Evolutionary conservation across 2,329 filamentous ascomycete genomes (phyloP), one percentile per base, ranked within the genome.

Genomic region (Gliomastix tumulicola): DNA sequence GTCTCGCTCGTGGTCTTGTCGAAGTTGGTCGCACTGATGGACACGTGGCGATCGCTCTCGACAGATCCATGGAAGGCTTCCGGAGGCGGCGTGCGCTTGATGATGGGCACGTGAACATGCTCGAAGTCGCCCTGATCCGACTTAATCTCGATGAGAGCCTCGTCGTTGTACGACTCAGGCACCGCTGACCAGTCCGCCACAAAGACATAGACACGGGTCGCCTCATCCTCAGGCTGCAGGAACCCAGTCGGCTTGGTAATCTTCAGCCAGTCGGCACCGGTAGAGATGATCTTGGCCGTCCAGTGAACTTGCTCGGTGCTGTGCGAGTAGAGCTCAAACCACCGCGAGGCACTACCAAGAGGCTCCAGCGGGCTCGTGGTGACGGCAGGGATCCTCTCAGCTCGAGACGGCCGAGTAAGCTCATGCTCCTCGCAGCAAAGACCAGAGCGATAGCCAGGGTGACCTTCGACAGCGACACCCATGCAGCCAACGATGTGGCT

Each of bases 401-500:
- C 51, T 25, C 43, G 57, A 35, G 44, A 68, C 46, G 50, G 70
- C 59, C 50, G 69, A 44, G 52, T 69, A 51, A 51, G 67, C 7
- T 79, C 64, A 3, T 70, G 69, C n/a, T 74, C 76, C 43, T 79
- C 76, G 37, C 67, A 73, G 9, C 65, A 55, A 1, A 49, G 40
- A 0, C 60, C 60, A 0, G 57, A 53, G 0, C 59, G 45, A 1
- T 76, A 77, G 2, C 77, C 81, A 43, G 84, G 83, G 41, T 68
- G 72, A 2, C 74, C 79, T 49, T 86, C 79, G 2, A 83, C 67
- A 2, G 74, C 68, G 18, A 87, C 66, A 4, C 80, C 81, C 39
- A 86, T 66, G 32, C 79, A 71, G 1, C 82, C 82, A 1, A 74
- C 69, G 7, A 81, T 63, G 4, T 66, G 54, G 22, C 60, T 64